These are phyloP conservation scores for Durotheca rogersii DNA, from an alignment of 495 filamentous ascomycete species.

Conservation along the genomic window DNA sequence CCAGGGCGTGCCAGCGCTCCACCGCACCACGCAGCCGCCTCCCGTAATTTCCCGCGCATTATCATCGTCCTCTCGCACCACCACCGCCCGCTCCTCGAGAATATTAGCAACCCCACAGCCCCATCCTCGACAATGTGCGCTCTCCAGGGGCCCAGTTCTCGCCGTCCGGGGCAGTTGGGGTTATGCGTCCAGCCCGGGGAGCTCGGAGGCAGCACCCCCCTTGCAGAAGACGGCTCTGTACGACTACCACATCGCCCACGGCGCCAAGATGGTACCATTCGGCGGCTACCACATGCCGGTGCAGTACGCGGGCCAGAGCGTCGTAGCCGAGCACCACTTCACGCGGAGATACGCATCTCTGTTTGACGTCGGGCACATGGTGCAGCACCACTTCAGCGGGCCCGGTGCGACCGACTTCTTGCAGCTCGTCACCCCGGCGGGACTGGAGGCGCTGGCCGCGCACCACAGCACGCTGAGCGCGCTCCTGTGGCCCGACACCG, in stretches of 20 bases:
- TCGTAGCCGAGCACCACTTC: slow-evolving; percentile 81
- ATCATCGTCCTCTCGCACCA: slow-evolving; percentile 17
- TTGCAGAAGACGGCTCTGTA: slow-evolving; percentile 76
- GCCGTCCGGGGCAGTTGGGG: slow-evolving; percentile 12
- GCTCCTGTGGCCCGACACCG: slow-evolving; percentile 73
- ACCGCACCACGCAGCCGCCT: slow-evolving; percentile 7
- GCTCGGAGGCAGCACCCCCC: slow-evolving; percentile 34
- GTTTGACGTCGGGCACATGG: slow-evolving; percentile 86
- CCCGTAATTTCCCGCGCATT: slow-evolving; percentile 6
- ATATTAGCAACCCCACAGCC: slow-evolving; percentile 20
- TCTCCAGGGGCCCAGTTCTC: neutral
- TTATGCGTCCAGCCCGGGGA: slow-evolving; percentile 39
- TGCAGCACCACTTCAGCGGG: slow-evolving; percentile 67
- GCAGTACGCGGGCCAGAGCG: slow-evolving; percentile 72
- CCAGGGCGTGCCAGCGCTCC: slow-evolving; percentile 26
- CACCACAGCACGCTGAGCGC: slow-evolving; percentile 75
- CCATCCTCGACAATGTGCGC: slow-evolving; percentile 4
- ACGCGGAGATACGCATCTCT: slow-evolving; percentile 82
- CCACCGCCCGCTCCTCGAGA: slow-evolving; percentile 10
- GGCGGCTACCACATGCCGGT: slow-evolving; percentile 93
- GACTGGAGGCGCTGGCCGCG: slow-evolving; percentile 42
- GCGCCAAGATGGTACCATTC: slow-evolving; percentile 96
- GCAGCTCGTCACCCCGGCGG: slow-evolving; percentile 74
- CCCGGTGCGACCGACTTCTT: slow-evolving; percentile 77
- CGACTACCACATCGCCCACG: slow-evolving; percentile 74